Evolutionary conservation across 441 rosid genomes (phyloP), one percentile per base, ranked within the genome.

Genomic region (Mallotus japonicus): DNA sequence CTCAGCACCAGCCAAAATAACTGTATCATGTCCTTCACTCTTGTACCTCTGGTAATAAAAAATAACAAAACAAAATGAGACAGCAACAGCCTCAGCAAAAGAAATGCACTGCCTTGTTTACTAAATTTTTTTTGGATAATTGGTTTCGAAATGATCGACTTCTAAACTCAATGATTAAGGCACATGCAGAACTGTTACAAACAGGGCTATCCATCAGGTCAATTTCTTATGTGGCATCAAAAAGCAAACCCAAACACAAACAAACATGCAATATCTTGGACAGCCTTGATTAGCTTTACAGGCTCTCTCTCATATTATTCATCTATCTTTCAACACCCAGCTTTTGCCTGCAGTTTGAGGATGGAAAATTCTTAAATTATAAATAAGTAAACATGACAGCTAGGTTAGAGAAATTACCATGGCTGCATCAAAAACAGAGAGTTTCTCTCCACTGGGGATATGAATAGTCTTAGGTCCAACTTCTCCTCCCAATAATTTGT

Each of bases 381-480:
- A 67, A 59, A 9, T 2, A 8, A 47, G 14, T 5, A 44, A 3
- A 16, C 11, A 34, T 3, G 20, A 51, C 28, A 14, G 61, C 32
- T 28, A 66, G 59, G 16, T 70, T 20, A 62, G 57, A 72, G 56
- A 73, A 76, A 66, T 79, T 85, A 93, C 97, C 97, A 90, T 81
- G 65, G 98, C 95, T 54, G 80, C 95, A 83, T 93, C 97, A 65
- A 88, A 93, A 56, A 92, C 95, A 20, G 97, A 93, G 44, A 90
- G 85, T 80, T 91, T 91, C 87, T 91, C 93, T 71, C 95, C 95
- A 37, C 78, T 86, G 15, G 97, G 95, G 76, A 91, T 85, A 78
- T 93, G 98, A 66, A 93, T 75, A 37, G 98, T 93, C 76, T 91
- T 91, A 59, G 98, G 97, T 64, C 98, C 97, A 78, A 85, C 98